Evolutionary conservation across 2,329 filamentous ascomycete genomes (phyloP).

Genomic region (Ambrosiella xylebori): DNA sequence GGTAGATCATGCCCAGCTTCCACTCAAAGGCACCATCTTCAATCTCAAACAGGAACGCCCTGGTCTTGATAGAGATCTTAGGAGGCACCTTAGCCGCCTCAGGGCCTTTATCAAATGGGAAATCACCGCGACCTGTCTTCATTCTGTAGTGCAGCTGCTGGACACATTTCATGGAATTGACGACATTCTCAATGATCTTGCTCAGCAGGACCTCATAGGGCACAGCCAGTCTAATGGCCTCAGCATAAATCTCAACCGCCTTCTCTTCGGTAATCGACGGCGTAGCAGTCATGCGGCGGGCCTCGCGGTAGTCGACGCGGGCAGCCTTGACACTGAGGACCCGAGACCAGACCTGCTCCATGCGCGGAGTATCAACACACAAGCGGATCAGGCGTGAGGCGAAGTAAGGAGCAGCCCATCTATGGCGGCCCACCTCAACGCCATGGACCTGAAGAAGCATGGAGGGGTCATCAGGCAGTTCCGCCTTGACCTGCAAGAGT

Average conservation of each 20-base stretch:
- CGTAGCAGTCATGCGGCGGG: slow-evolving; percentile 46
- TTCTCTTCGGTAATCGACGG: slow-evolving; percentile 48
- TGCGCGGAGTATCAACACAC: slow-evolving; percentile 72
- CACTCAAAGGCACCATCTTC: slow-evolving; percentile 96
- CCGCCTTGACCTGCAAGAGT: slow-evolving; percentile 73
- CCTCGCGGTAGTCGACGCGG: slow-evolving; percentile 64
- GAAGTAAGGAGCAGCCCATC: slow-evolving; percentile 74
- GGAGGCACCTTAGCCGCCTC: slow-evolving; percentile 77
- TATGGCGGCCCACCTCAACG: slow-evolving; percentile 65
- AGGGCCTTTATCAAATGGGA: slow-evolving; percentile 69
- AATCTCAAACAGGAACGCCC: slow-evolving; percentile 73
- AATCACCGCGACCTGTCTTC: slow-evolving; percentile 60
- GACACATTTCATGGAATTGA: slow-evolving; percentile 72
- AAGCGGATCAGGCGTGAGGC: slow-evolving; percentile 63
- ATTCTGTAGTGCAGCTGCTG: slow-evolving; percentile 90
- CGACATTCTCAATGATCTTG: slow-evolving; percentile 81
- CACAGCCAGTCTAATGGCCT: slow-evolving; percentile 73
- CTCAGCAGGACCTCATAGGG: slow-evolving; percentile 84
- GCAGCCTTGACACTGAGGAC: slow-evolving; percentile 69
- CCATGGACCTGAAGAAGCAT: slow-evolving; percentile 81
- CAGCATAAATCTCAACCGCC: slow-evolving; percentile 66
- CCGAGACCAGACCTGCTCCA: slow-evolving; percentile 71
- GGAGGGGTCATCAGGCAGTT: slow-evolving; percentile 74
- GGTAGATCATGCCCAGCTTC: slow-evolving; percentile 90
- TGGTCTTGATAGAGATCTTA: slow-evolving; percentile 65